A percentile compares a stretch with the other conserved stretches of the same genome.
Conservation (phyloP, 2,329 filamentous ascomycete genomes). For the Dothiorella sarmentorum region DNA sequence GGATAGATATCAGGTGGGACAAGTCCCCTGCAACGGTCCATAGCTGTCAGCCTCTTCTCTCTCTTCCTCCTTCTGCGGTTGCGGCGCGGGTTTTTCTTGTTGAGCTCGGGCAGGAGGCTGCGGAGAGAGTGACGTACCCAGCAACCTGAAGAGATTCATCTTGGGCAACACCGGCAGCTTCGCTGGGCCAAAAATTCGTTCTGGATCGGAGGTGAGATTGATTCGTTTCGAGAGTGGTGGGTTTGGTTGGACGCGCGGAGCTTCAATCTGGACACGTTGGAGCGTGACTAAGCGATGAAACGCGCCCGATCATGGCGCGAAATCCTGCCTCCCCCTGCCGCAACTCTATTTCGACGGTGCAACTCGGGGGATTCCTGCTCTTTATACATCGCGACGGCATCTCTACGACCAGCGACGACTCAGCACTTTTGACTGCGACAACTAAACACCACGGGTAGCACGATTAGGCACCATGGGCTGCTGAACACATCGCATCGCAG, state of each 20-base stretch:
- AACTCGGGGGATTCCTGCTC: background rate
- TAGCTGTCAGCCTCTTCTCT: background rate
- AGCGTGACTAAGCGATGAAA: constrained; percentile 17
- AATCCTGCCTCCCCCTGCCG: constrained; percentile 4
- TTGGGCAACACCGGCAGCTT: constrained; percentile 26
- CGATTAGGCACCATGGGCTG: no score
- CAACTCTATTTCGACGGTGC: constrained; percentile 1
- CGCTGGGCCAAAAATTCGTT: constrained; percentile 17
- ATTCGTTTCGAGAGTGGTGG: background rate
- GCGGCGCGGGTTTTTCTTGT: background rate
- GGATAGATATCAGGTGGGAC: constrained; percentile 89
- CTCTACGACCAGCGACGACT: background rate
- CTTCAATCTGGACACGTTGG: constrained; percentile 17
- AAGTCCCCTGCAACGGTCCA: constrained; percentile 67
- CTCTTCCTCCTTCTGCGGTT: background rate
- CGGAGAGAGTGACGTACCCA: constrained; percentile 50
- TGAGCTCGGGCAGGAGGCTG: background rate
- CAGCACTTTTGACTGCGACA: no score
- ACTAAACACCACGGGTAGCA: no score
- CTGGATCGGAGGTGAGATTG: background rate
- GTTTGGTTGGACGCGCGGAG: background rate
- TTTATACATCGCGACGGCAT: background rate
- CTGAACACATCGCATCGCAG: no score
- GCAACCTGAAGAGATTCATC: constrained; percentile 69
- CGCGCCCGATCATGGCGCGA: constrained; percentile 1